Base-by-base conservation (phyloP, 345 rosid genomes). In the Turritis glabra region DNA sequence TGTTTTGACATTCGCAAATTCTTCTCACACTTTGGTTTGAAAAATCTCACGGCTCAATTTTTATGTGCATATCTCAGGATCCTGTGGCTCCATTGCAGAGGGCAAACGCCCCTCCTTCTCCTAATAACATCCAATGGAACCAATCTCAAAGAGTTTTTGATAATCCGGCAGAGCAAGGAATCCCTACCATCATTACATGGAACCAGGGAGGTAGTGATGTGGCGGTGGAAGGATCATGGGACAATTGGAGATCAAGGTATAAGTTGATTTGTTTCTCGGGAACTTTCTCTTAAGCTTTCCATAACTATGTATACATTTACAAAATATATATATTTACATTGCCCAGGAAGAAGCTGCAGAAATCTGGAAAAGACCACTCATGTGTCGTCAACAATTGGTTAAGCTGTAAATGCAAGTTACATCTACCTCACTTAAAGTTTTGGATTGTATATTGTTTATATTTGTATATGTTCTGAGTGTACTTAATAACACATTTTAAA, bases 181-280 rank as follows among this genome's bases (percentile, higher is more conserved):
- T 92, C 71, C 99, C 99, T 15, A 82, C 77, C 19, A 57, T 92
- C 38, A 85, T 95, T 73, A 88, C 90, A 48, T 95, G 99, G 99
- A 88, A 76, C 74, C 82, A 82, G 72, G 99, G 97, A 64, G 99
- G 99, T 54, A 85, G 79, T 77, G 91, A 90, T 29, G 99, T 95
- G 51, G 81, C 80, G 3, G 90, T 95, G 35, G 91, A 89, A 85
- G 99, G 99, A 59, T 92, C 98, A 37, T 90, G 98, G 99, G 98
- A 95, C 80, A 87, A 85, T 48, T 92, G 97, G 91, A 81, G 65
- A 53, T 84, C 97, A 43, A 90, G 87, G 99, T 89, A 64, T 7
- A 73, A 40, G 53, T 58, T 60, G 18, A 51, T 60, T 21, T 22
- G 14, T 25, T 27, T 29, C 18, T 56, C 13, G 2, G 27, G 33